Conservation (phyloP, 192 early-diverging fungal species). For the Oehlia diaphana region DNA sequence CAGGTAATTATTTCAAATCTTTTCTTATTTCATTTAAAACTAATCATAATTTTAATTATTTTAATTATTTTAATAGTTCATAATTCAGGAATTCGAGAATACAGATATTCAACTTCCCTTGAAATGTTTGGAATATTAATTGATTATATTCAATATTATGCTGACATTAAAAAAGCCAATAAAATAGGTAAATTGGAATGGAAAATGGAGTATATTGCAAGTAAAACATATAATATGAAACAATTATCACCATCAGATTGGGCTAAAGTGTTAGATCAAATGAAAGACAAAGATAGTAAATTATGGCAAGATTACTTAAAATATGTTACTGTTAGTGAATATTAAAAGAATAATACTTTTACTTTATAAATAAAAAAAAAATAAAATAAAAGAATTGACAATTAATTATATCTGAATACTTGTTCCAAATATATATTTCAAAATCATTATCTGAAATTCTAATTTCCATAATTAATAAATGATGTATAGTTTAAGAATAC, state of each 20-base stretch:
- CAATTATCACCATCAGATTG: conserved; percentile 32
- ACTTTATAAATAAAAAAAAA: too few relatives aligned
- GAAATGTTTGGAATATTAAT: conserved; percentile 28
- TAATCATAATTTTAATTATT: neutral
- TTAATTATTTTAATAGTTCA: neutral
- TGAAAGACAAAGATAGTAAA: neutral
- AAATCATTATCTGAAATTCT: too few relatives aligned
- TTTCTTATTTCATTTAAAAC: too few relatives aligned
- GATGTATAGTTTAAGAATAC: too few relatives aligned
- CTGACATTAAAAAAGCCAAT: conserved; percentile 30
- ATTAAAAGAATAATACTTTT: too few relatives aligned
- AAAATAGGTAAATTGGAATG: conserved; percentile 21
- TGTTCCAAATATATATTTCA: too few relatives aligned
- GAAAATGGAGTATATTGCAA: conserved; percentile 37
- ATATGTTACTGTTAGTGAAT: neutral
- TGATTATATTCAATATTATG: conserved; percentile 38
- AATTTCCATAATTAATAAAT: too few relatives aligned
- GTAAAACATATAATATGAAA: conserved; percentile 30
- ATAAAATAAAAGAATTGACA: too few relatives aligned
- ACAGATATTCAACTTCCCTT: conserved; percentile 33
- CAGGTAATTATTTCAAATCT: conserved; percentile 22
- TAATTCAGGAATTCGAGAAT: conserved; percentile 36
- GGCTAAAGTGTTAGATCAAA: neutral
- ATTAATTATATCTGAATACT: too few relatives aligned
- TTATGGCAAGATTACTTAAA: neutral